Conservation (phyloP, 371 early-diverging fungal species). For the Mucor indicus region DNA sequence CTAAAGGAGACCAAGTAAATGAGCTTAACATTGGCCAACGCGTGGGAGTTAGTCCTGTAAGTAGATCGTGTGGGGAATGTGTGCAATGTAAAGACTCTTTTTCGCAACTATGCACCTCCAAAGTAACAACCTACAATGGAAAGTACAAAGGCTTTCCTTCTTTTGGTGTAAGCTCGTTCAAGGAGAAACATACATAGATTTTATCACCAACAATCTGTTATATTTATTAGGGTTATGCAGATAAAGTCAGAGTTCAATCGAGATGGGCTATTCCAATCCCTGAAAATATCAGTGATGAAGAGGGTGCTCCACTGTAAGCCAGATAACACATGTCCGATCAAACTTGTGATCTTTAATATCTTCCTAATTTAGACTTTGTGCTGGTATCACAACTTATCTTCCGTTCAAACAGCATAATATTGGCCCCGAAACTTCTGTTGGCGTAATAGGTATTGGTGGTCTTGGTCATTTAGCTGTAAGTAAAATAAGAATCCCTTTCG, state of each 20-base stretch:
- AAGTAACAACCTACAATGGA: constrained; percentile 47
- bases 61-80: constrained; percentile 37
- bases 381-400: constrained; percentile 62
- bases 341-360: neutral
- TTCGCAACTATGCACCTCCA: constrained; percentile 38
- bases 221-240: constrained; percentile 28
- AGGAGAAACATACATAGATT: too few species aligned
- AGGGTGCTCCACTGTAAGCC: constrained; percentile 45
- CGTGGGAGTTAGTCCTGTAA: constrained; percentile 73
- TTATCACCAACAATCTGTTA: too few species aligned
- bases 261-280: constrained; percentile 55
- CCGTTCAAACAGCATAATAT: constrained; percentile 56
- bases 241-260: constrained; percentile 41
- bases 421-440: constrained; percentile 47
- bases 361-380: constrained; percentile 53
- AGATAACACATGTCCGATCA: neutral
- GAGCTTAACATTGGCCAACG: constrained; percentile 59
- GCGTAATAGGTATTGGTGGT: constrained; percentile 58
- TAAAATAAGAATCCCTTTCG: too few species aligned
- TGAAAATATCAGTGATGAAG: constrained; percentile 36
- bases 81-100: constrained; percentile 28
- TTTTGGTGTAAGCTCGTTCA: constrained; percentile 41
- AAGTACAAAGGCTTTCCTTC: constrained; percentile 30
- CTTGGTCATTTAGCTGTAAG: constrained; percentile 57
- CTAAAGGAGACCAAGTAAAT: constrained; percentile 46